A percentile compares a stretch with the other conserved stretches of the same genome.
phyloP scores from a whole-genome alignment of 805 yeast genomes.

The Ogataea glucozyma region DNA sequence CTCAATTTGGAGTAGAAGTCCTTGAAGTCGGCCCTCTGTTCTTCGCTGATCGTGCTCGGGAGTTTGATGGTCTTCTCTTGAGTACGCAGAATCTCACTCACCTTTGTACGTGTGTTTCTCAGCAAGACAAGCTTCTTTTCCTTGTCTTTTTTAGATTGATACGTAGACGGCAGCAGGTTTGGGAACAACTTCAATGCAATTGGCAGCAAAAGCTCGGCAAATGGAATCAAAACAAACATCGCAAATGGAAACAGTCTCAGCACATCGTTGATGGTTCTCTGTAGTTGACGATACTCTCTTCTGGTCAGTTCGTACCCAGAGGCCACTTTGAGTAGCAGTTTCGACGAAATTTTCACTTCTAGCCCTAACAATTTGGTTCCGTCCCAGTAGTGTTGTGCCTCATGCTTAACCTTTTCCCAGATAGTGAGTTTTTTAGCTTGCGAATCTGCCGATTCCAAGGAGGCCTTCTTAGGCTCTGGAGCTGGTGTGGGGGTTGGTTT shows the following conservation, averaged over 20 bases:
- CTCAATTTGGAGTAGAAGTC: conserved; percentile 74
- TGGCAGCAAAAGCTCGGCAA: conserved; percentile 91
- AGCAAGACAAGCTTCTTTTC: conserved; percentile 55
- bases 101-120: conserved; percentile 60
- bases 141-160: conserved; percentile 61
- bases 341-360: conserved; percentile 82
- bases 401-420: conserved; percentile 89
- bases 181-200: conserved; percentile 89
- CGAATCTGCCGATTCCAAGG: not conserved
- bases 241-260: conserved; percentile 88
- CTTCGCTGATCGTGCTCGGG: conserved; percentile 62
- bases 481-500: not conserved
- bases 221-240: conserved; percentile 85
- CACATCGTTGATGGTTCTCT: conserved; percentile 83
- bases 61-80: conserved; percentile 76
- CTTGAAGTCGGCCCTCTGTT: conserved; percentile 73
- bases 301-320: conserved; percentile 91
- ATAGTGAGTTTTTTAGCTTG: conserved; percentile 49
- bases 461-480: not conserved
- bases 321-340: conserved; percentile 74
- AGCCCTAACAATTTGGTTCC: conserved; percentile 92
- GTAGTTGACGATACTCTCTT: conserved; percentile 85
- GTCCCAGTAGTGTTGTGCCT: conserved; percentile 86
- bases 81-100: conserved; percentile 59
- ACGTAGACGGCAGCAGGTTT: conserved; percentile 88